Base-by-base conservation (phyloP, 2,329 filamentous ascomycete genomes). In the Trichoderma arundinaceum region DNA sequence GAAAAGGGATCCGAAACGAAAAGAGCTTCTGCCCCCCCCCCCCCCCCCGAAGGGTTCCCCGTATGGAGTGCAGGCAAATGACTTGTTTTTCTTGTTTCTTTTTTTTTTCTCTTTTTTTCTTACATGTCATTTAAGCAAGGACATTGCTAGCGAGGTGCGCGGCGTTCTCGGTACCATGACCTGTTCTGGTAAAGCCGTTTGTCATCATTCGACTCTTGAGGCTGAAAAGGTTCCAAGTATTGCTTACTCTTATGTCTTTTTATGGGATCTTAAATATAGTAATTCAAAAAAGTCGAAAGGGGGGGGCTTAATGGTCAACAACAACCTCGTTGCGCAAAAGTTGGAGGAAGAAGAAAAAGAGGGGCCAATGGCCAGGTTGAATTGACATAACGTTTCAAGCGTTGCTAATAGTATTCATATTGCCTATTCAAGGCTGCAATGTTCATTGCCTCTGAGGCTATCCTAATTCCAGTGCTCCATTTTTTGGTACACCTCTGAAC, bases 1-100 rank as follows among this genome's bases (percentile, higher is more conserved):
- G 59, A 38, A 44, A 43, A 38, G 5, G 28, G 46, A 53, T 53
- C 59, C 59, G 59, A 62, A 62, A 53, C 59, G 48, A 62, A 22
- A 43, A 19, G 15, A 15, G 22, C 22, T 28, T 28, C 22, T 28
- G 22, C 2, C 22, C 22, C 22, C 22, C 22, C 22, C 22, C 22
- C 22, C 4, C 4, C 22, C 22, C 57, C 44, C 6, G 19, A 39
- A 39, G 15, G 56, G 33, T 33, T n/a, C 17, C n/a, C 35, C 52
- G 17, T 28, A 39, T 22, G 17, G 33, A 32, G 7, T n/a, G 32
- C 13, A 43, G 19, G 17, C 28, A 41, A 28, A 38, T 57, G 43
- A 13, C 6, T 13, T 28, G 39, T 17, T n/a, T 28, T 41, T 33
- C 41, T 39, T 38, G 17, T 38, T 48, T 9, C 13, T 7, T 13